Percentiles rank a stretch among this genome's conserved stretches.
Conservation (phyloP, 2,329 filamentous ascomycete genomes). For the Akanthomyces lecanii region DNA sequence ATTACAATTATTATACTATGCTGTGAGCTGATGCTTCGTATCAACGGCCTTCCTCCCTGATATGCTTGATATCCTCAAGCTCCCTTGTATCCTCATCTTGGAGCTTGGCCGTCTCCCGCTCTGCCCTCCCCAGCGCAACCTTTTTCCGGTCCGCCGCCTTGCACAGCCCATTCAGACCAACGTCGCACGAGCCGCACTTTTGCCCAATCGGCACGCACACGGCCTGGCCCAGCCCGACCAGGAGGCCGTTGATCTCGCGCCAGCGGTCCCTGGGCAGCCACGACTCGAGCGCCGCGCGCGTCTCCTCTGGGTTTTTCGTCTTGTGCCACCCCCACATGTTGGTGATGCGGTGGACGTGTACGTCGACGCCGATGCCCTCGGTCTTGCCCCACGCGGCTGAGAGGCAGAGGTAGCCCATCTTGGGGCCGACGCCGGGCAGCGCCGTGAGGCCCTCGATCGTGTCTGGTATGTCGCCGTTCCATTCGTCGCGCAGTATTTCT, state of each 20-base stretch:
- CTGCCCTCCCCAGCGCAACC: constrained; percentile 35
- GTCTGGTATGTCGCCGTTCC: constrained; percentile 72
- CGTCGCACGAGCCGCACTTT: constrained; percentile 79
- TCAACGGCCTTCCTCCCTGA: constrained; percentile 18
- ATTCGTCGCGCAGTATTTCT: constrained; percentile 65
- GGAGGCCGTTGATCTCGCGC: constrained; percentile 87
- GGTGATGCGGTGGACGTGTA: constrained; percentile 91
- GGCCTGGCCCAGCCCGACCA: constrained; percentile 85
- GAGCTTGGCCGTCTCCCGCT: constrained; percentile 18
- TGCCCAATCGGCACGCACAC: constrained; percentile 77
- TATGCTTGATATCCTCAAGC: constrained; percentile 22
- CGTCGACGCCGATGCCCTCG: constrained; percentile 85
- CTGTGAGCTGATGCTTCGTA: neutral
- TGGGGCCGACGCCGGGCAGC: constrained; percentile 84
- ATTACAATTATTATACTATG: neutral
- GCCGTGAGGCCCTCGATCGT: constrained; percentile 70
- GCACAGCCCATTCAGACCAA: constrained; percentile 74
- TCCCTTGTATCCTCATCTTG: constrained; percentile 23
- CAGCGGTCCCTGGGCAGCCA: constrained; percentile 84
- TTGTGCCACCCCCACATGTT: constrained; percentile 92
- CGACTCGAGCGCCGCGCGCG: constrained; percentile 66
- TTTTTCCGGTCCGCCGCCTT: constrained; percentile 64
- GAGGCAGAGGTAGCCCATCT: constrained; percentile 90
- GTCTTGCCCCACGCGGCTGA: constrained; percentile 62
- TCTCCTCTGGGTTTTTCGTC: constrained; percentile 78